Conservation (phyloP, 2,329 filamentous ascomycete genomes). For the Lasiodiplodia theobromae region DNA sequence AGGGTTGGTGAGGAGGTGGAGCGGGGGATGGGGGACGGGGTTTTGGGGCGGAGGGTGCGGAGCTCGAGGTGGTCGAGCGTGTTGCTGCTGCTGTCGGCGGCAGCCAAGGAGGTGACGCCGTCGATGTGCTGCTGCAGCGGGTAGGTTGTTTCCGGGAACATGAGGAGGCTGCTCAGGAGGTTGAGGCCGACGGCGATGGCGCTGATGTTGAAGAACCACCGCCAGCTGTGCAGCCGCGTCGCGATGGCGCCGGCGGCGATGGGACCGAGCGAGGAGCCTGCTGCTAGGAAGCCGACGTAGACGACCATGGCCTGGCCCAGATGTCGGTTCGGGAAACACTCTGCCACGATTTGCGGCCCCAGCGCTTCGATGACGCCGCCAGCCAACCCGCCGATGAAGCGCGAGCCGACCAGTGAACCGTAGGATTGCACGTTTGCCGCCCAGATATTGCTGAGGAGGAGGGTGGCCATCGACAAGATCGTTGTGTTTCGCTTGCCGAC, state of each 20-base stretch:
- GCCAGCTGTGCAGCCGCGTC: background rate
- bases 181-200: background rate
- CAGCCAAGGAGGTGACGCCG: background rate
- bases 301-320: constrained; percentile 1
- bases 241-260: constrained; percentile 4
- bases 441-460: background rate
- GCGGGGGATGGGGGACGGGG: background rate
- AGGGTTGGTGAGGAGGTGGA: background rate
- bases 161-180: background rate
- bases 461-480: background rate
- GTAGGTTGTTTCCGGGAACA: background rate
- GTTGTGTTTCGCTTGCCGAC: constrained; percentile 11
- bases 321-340: background rate
- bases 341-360: background rate
- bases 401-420: background rate
- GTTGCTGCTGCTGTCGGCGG: background rate
- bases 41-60: background rate
- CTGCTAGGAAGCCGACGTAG: constrained; percentile 10
- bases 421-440: background rate
- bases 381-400: constrained; percentile 1
- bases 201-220: constrained; percentile 13
- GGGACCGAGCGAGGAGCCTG: background rate
- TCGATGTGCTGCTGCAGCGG: background rate
- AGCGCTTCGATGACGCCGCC: constrained; percentile 7
- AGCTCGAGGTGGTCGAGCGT: background rate